Percentiles rank a stretch among this genome's conserved stretches.
Conservation (phyloP, 768 basidiomycete species). For the Leccinum disarticulatum region DNA sequence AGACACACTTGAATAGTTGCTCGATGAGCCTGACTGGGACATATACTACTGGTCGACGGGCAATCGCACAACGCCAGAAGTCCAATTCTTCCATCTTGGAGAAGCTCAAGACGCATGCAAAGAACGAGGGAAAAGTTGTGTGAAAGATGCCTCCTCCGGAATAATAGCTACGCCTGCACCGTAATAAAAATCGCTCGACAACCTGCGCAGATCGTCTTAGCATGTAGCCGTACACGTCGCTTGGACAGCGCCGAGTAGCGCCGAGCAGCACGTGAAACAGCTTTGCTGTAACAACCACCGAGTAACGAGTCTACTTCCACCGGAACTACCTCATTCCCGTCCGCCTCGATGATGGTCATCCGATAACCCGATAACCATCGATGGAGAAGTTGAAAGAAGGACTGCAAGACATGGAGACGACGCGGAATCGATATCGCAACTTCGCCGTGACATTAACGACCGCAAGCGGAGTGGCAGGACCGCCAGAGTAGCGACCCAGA, state of each 20-base stretch:
- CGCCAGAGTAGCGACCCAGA: slow-evolving; percentile 44
- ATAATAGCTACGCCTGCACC: slow-evolving; percentile 14
- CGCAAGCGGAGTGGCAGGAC: slow-evolving; percentile 40
- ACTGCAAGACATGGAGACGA: slow-evolving; percentile 53
- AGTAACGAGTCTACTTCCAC: slow-evolving; percentile 41
- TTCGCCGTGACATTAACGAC: slow-evolving; percentile 44
- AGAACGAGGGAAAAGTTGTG: slow-evolving; percentile 92
- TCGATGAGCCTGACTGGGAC: slow-evolving; percentile 96
- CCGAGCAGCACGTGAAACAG: slow-evolving; percentile 32
- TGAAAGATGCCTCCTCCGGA: slow-evolving; percentile 82
- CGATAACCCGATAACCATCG: slow-evolving; percentile 36
- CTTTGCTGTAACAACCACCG: neutral
- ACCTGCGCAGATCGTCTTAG: neutral
- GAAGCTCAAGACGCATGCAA: slow-evolving; percentile 77
- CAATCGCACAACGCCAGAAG: slow-evolving; percentile 76
- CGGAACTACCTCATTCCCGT: slow-evolving; percentile 43
- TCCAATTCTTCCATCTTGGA: slow-evolving; percentile 56
- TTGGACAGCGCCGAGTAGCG: slow-evolving; percentile 35
- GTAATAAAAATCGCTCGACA: neutral
- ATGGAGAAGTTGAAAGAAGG: slow-evolving; percentile 43
- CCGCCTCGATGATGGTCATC: slow-evolving; percentile 55
- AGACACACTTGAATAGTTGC: slow-evolving; percentile 48
- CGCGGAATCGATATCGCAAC: slow-evolving; percentile 52
- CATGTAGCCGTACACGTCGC: too few species aligned
- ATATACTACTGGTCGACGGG: slow-evolving; percentile 97